Evolutionary conservation across 169 alveolate genomes (phyloP), one percentile per base, ranked within the genome.

Genomic region (Plasmodium vinckei): DNA sequence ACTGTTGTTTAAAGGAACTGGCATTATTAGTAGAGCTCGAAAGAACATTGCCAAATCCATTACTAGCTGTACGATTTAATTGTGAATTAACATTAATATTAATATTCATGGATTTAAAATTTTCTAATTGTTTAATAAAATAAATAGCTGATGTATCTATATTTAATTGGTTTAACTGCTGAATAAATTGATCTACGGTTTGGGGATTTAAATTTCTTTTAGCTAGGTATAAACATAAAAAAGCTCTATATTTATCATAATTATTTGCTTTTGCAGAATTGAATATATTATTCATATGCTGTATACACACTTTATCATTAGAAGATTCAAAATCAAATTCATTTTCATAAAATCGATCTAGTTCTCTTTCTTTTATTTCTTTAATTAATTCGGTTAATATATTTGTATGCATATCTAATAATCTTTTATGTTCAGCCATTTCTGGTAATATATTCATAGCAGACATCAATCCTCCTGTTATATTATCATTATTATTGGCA

Each of bases 371-470:
- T 90, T 93, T 95, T 12, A 95, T 94, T 21, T 88, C 92, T 68
- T 95, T 95, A 1, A 95, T 96, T 53, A 95, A 77, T 21, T 92
- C 94, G 15, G 97, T 95, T 15, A 96, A 95, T 70, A 95, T 87
- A 72, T 95, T 95, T 42, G 97, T 95, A 71, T 95, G 97, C 90
- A 93, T 94, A 63, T 95, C 97, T 69, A 95, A 60, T 5, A 93
- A 57, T 21, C 97, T 71, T 86, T 95, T 95, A 90, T 95, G 95
- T 91, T 95, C 97, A 17, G 96, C 93, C 93, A 95, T 93, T 63
- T 95, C 96, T 12, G 97, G 97, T 15, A 95, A 72, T 27, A 96
- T 94, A 21, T 95, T 94, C 89, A 95, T 93, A 25, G 97, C 97
- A n/a, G 72, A 87, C 87, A 92, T 94, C 47, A 93, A 64, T 47